phyloP scores from a whole-genome alignment of 2,329 filamentous ascomycete species.

The Tolypocladium pustulatum region DNA sequence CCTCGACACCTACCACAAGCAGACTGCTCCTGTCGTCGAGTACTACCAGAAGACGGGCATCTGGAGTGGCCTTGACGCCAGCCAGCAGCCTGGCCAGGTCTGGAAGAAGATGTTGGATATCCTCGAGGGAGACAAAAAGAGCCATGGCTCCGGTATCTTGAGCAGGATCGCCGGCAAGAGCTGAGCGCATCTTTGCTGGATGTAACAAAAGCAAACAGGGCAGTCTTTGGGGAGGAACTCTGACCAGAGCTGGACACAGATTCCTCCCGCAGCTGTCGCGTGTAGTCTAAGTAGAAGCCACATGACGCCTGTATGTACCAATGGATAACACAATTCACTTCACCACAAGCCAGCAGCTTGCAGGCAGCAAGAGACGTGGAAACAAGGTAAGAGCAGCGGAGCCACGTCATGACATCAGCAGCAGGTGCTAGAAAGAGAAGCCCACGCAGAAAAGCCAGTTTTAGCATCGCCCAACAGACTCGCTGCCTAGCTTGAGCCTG shows the following conservation, averaged over 20 bases:
- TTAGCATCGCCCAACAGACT: neutral
- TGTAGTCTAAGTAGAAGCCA: neutral
- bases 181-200: slow-evolving; percentile 6
- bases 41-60: slow-evolving; percentile 98
- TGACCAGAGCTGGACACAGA: neutral
- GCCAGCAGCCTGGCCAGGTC: slow-evolving; percentile 88
- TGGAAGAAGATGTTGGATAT: slow-evolving; percentile 88
- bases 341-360: neutral
- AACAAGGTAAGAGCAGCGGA: neutral
- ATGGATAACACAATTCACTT: neutral
- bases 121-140: slow-evolving; percentile 52
- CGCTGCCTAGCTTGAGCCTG: neutral
- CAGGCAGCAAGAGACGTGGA: no score
- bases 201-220: neutral
- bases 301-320: slow-evolving; percentile 8
- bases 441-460: neutral
- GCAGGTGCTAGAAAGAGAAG: neutral
- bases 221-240: neutral
- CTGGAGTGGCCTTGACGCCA: slow-evolving; percentile 92
- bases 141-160: slow-evolving; percentile 28
- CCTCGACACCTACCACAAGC: slow-evolving; percentile 81
- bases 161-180: slow-evolving; percentile 21
- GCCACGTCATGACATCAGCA: neutral
- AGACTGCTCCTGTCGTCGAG: slow-evolving; percentile 83
- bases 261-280: neutral